Evolutionary conservation across 495 filamentous ascomycete genomes (phyloP).

Genomic region (Penicillium angulare): DNA sequence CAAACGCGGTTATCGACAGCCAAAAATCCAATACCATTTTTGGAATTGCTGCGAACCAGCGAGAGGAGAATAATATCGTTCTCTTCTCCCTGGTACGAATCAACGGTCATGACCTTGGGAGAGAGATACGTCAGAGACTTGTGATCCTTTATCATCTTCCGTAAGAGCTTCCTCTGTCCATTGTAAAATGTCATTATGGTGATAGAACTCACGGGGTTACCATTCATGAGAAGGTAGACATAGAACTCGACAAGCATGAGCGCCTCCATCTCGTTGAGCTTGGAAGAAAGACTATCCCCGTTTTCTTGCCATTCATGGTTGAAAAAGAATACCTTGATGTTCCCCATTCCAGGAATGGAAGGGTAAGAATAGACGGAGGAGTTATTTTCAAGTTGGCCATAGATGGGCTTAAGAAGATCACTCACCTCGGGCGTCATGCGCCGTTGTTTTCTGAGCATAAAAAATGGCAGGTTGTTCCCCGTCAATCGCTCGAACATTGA

Average conservation of each 20-base stretch:
- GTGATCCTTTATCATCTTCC: conserved; percentile 50
- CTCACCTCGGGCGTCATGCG: conserved; percentile 76
- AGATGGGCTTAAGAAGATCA: conserved; percentile 62
- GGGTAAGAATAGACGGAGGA: conserved; percentile 58
- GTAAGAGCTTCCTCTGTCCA: conserved; percentile 70
- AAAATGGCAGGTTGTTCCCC: conserved; percentile 62
- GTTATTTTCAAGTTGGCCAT: conserved; percentile 68
- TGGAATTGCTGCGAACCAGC: conserved; percentile 69
- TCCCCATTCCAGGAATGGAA: conserved; percentile 77
- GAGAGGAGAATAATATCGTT: conserved; percentile 85
- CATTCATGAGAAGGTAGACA: conserved; percentile 69
- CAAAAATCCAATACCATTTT: conserved; percentile 65
- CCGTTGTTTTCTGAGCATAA: conserved; percentile 58
- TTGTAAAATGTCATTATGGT: conserved; percentile 92
- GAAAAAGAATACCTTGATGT: conserved; percentile 66
- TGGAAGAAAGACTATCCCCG: conserved; percentile 63
- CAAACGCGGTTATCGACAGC: conserved; percentile 75
- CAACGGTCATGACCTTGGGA: conserved; percentile 78
- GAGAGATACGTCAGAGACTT: conserved; percentile 43
- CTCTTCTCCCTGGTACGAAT: conserved; percentile 94
- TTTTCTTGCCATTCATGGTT: conserved; percentile 68
- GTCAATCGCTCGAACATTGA: conserved; percentile 80
- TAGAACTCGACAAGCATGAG: conserved; percentile 74
- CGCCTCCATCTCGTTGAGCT: conserved; percentile 71
- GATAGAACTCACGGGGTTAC: conserved; percentile 57